Conservation (phyloP, 1,139 yeast species). For the Blastobotrys proliferans region DNA sequence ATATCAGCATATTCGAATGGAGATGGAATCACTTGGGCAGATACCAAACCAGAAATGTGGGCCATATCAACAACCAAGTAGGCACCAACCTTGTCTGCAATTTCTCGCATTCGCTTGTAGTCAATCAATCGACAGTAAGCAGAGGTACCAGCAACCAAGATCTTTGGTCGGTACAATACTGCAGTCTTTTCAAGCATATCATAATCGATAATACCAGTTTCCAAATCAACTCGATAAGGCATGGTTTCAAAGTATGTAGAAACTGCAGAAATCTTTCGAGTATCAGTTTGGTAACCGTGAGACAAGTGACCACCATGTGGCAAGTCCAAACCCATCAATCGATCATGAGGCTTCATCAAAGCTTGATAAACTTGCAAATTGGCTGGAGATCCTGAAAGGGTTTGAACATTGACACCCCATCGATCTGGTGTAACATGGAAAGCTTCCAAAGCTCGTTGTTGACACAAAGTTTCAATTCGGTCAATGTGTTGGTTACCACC, state of each 20-base stretch:
- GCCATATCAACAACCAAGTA: constrained; percentile 94
- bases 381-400: constrained; percentile 95
- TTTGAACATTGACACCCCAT: constrained; percentile 97
- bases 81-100: constrained; percentile 92
- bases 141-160: constrained; percentile 94
- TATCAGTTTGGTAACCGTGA: constrained; percentile 90
- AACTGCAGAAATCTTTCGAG: constrained; percentile 82
- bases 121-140: constrained; percentile 92
- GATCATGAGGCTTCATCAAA: constrained; percentile 83
- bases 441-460: constrained; percentile 84
- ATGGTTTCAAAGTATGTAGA: constrained; percentile 95
- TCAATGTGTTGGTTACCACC: constrained; percentile 97
- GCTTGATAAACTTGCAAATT: constrained; percentile 91
- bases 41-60: constrained; percentile 89
- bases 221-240: constrained; percentile 87
- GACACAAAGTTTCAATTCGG: constrained; percentile 84
- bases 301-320: constrained; percentile 98
- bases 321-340: constrained; percentile 92
- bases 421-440: constrained; percentile 67
- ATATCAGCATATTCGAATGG: constrained; percentile 95
- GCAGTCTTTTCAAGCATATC: constrained; percentile 85
- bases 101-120: constrained; percentile 81
- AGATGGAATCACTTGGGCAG: constrained; percentile 87
- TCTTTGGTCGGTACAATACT: constrained; percentile 83
- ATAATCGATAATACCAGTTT: constrained; percentile 87